Base-by-base conservation (phyloP, 2,329 filamentous ascomycete species). In the Cryphonectria carpinicola region DNA sequence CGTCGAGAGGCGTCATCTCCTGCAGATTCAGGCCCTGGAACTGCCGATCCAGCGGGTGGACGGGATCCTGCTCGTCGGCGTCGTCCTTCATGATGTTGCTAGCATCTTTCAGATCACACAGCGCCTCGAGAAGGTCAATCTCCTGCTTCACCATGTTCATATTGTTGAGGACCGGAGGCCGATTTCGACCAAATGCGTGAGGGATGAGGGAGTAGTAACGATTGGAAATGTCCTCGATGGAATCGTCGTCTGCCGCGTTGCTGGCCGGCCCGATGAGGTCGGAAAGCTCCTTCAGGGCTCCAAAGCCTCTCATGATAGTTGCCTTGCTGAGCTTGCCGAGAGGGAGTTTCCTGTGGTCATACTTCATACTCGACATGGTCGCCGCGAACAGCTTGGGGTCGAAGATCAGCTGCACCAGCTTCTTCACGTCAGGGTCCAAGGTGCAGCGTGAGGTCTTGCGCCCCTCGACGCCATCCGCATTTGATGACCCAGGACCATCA, bases 101-200 rank as follows among this genome's bases (percentile, higher is more conserved):
- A 1, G 93, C 90, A 71, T 93, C 91, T 80, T 95, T 94, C 92
- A 97, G 95, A 76, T 96, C 93, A 2, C 90, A 91, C 78, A 97
- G 82, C 72, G 90, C 92, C 76, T 97, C 93, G 0, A 97, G 87
- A 74, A 97, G 85, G 61, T 93, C 91, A 74, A 95, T 87, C 81
- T 97, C 94, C 75, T 82, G 86, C 81, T 95, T 94, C 75, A 97
- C 86, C 74, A 86, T 80, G 1, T 74, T 74, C 28, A 87, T 77
- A 54, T 82, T 82, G 46, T 79, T 78, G 75, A 97, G 92, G 74
- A 95, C 77, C 0, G 92, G 92, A 0, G 93, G 93, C 0, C 90
- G 85, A 61, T 88, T 87, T 43, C 93, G 90, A 11, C 93, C 93
- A 79, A 96, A 95, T 43, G 83, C 87, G 77, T 97, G 94, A 0